Percentiles rank a stretch among this genome's conserved stretches.
Evolutionary conservation across 2,329 filamentous ascomycete species (phyloP).

Genomic region (Byssochlamys sp.): DNA sequence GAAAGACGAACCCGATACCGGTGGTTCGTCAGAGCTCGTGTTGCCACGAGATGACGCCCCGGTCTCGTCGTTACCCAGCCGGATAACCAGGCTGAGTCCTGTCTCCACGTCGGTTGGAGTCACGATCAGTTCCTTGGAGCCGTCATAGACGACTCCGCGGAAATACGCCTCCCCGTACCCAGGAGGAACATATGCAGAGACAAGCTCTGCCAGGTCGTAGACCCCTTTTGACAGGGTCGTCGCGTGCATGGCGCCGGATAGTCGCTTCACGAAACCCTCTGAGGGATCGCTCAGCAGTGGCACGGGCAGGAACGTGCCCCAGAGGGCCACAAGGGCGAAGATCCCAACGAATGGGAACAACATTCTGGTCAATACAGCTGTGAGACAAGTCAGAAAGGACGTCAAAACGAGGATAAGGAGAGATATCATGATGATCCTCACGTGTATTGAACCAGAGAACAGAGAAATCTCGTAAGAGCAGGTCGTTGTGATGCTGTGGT

Average conservation of each 20-base stretch:
- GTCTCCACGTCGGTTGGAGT: neutral
- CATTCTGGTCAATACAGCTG: conserved; percentile 8
- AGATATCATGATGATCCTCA: neutral
- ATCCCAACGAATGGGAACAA: conserved; percentile 13
- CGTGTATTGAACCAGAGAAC: neutral
- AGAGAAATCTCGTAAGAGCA: neutral
- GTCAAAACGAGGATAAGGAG: neutral
- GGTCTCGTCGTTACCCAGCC: conserved; percentile 7
- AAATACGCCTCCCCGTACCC: conserved; percentile 3
- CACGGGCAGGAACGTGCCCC: conserved; percentile 14
- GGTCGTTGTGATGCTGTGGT: neutral
- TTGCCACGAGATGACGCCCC: neutral
- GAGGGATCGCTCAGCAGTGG: conserved; percentile 12
- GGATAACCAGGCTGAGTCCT: conserved; percentile 4
- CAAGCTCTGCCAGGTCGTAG: conserved; percentile 9
- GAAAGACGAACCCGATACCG: conserved; percentile 4
- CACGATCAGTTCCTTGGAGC: conserved; percentile 1
- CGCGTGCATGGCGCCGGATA: conserved; percentile 9
- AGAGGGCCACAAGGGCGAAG: conserved; percentile 14
- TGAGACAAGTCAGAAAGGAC: neutral
- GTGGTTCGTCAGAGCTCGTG: neutral
- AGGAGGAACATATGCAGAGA: conserved; percentile 2
- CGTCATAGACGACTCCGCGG: conserved; percentile 1
- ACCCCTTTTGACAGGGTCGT: conserved; percentile 8
- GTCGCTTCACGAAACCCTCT: conserved; percentile 10